Base-by-base conservation (phyloP, 768 basidiomycete species). In the Lyophyllum decastes region DNA sequence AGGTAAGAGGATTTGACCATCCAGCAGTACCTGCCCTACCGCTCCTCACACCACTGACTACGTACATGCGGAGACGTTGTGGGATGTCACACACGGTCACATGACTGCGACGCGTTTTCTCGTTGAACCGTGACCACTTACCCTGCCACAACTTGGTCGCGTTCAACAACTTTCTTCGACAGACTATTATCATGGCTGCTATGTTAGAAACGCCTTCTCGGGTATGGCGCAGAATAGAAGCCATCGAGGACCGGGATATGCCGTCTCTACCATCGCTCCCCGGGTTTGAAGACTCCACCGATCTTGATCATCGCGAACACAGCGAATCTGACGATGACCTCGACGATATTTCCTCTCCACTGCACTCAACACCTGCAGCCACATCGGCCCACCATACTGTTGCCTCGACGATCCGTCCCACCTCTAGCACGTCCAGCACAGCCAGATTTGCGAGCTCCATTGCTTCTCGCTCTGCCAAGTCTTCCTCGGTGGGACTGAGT, bases 221-320 rank as follows among this genome's bases (percentile, higher is more conserved):
- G 44, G 86, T 94, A 66, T 90, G 88, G 88, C 82, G 92, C 26
- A 82, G 92, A 46, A 92, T 94, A 50, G 85, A 94, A 70, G 87
- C 82, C 0, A 76, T 82, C n/a, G 88, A 92, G 63, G 83, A 85
- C 58, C 72, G 77, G 61, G 90, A 92, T 61, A 88, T 93, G 78
- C 89, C 92, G 10, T 94, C 92, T 27, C 76, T 94, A 2, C 92
- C 92, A 2, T 90, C 90, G 2, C 71, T 93, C 12, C 89, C 90
- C 7, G 77, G 66, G 1, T 87, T 89, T 65, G 90, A 92, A 27
- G 84, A 89, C 63, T 88, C 86, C 19, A 76, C 69, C 4, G 75
- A 76, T 55, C 72, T 66, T 30, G 71, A 68, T 33, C 58, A 22
- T 64, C 62, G 12, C 43, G 68, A 65, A 41, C 62, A 65, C 47